phyloP scores from a whole-genome alignment of 164 flowering plant species.

The Cinnamomum micranthum region DNA sequence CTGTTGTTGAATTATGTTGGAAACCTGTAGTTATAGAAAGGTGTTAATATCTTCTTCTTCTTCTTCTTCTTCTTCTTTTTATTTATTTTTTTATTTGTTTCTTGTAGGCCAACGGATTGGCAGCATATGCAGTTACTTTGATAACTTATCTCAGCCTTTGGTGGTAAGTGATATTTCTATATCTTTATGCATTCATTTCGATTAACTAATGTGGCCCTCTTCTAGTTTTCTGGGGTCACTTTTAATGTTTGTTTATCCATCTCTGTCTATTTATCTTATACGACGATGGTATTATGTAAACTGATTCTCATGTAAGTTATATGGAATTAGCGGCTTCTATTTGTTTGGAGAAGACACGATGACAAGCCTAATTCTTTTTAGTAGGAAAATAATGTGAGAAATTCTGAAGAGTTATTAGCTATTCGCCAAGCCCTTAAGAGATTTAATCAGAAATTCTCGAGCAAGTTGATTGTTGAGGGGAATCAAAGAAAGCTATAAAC shows the following conservation, averaged over 20 bases:
- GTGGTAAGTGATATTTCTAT: conserved; percentile 59
- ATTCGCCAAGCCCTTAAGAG: too few species aligned
- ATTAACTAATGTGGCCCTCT: background rate
- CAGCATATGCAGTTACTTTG: conserved; percentile 78
- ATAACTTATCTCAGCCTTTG: conserved; percentile 77
- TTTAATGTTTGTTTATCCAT: background rate
- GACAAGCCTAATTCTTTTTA: background rate
- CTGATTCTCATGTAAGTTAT: background rate
- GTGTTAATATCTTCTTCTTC: too few species aligned
- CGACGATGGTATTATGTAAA: background rate
- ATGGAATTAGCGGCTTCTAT: background rate
- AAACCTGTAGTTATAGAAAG: background rate
- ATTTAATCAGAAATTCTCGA: too few species aligned
- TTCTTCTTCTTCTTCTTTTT: too few species aligned
- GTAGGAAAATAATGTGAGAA: background rate
- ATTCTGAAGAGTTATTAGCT: too few species aligned
- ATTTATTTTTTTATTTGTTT: conserved; percentile 10
- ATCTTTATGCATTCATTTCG: background rate
- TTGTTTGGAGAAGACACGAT: background rate
- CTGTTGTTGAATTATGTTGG: background rate
- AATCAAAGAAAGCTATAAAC: too few species aligned
- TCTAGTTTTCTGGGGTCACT: background rate
- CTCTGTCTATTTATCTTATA: background rate
- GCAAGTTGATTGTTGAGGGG: too few species aligned
- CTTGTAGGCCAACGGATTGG: conserved; percentile 85